These are phyloP conservation scores for Fusarium lateritium DNA, from an alignment of 2,329 filamentous ascomycete species.

Conservation along the genomic window DNA sequence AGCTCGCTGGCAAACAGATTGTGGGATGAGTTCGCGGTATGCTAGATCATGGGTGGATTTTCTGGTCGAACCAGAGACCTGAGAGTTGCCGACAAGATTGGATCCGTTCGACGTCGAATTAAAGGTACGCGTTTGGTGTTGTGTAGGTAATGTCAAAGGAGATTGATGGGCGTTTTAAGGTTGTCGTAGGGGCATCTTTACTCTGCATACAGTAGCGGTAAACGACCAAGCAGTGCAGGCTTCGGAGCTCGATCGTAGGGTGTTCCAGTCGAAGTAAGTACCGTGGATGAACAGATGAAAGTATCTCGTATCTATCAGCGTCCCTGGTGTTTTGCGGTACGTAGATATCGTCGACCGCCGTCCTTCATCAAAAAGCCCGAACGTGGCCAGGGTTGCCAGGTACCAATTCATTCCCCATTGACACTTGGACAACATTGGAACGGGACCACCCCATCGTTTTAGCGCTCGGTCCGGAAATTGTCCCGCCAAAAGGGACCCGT, in stretches of 20 bases:
- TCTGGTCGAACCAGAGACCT: constrained; percentile 8
- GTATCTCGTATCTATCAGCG: constrained; percentile 21
- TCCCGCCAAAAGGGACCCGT: constrained; percentile 46
- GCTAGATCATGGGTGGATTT: constrained; percentile 30
- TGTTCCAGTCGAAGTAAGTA: constrained; percentile 22
- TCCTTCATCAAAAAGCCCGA: constrained; percentile 45
- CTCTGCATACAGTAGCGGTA: constrained; percentile 27
- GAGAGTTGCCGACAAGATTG: constrained; percentile 8
- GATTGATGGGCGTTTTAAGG: constrained; percentile 38
- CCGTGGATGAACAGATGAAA: constrained; percentile 7
- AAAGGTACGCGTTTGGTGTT: constrained; percentile 39
- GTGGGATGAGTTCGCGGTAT: constrained; percentile 13
- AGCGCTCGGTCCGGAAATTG: constrained; percentile 56
- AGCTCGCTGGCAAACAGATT: constrained; percentile 28
- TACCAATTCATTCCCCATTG: constrained; percentile 36
- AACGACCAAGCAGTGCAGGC: constrained; percentile 5
- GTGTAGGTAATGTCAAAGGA: constrained; percentile 43
- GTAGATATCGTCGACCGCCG: constrained; percentile 43
- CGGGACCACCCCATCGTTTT: constrained; percentile 28
- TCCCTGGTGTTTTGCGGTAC: constrained; percentile 19
- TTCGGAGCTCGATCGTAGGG: constrained; percentile 18
- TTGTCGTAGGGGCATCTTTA: constrained; percentile 51
- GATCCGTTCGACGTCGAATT: constrained; percentile 11
- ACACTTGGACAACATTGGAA: constrained; percentile 13
- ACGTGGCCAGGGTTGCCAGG: constrained; percentile 45